A percentile compares a stretch with the other conserved stretches of the same genome.
Conservation (phyloP, 2,329 filamentous ascomycete species). For the Colletotrichum agaves region DNA sequence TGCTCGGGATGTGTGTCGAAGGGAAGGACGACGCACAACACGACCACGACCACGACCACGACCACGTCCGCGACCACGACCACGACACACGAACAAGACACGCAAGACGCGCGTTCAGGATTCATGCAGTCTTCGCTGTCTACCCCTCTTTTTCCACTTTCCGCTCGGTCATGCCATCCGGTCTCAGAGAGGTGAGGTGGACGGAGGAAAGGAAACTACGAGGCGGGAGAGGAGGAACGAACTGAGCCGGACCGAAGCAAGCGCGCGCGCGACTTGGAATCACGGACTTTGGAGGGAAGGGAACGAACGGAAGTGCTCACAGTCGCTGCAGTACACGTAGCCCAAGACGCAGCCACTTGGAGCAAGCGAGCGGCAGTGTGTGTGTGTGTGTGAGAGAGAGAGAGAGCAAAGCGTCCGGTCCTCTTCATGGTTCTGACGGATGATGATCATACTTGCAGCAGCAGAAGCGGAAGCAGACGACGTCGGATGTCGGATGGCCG, state of each 20-base stretch:
- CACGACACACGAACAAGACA: background rate
- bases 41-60: background rate
- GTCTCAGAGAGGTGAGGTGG: background rate
- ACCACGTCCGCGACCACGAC: background rate
- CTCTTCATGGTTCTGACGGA: background rate
- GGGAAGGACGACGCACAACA: too few species aligned
- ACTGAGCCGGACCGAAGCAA: background rate
- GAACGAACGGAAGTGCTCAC: background rate
- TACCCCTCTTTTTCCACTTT: background rate
- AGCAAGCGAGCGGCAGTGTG: background rate
- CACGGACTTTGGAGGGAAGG: background rate
- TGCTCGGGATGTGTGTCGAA: too few species aligned
- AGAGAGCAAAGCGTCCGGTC: background rate
- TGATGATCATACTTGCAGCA: background rate
- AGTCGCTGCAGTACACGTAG: background rate
- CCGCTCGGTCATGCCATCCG: constrained; percentile 1
- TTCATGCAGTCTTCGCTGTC: background rate
- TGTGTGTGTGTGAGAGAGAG: too few species aligned
- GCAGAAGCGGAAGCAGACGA: background rate
- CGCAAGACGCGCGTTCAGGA: background rate
- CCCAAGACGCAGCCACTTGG: background rate
- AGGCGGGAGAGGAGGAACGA: background rate
- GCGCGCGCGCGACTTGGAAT: background rate
- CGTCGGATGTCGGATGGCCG: background rate
- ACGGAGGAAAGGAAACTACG: background rate